Percentiles rank a stretch among this genome's conserved stretches.
Evolutionary conservation across 495 filamentous ascomycete species (phyloP).

Genomic region (Hyaloscypha variabilis): DNA sequence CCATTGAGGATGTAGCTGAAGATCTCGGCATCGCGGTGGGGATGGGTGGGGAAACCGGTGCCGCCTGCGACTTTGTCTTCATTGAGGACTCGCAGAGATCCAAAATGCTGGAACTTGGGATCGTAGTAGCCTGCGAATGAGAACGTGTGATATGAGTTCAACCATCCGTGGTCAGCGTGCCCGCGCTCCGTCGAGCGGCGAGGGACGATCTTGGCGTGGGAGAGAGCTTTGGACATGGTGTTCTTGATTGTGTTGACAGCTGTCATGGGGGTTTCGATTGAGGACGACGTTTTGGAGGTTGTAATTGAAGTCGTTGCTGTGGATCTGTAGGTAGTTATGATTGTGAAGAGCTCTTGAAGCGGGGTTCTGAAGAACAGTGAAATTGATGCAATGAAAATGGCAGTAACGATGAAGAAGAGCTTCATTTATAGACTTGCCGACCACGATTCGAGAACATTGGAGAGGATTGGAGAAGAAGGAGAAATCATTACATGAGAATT

Average conservation of each 20-base stretch:
- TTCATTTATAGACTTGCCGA: slow-evolving; percentile 33
- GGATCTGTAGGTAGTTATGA: slow-evolving; percentile 18
- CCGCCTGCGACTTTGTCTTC: slow-evolving; percentile 74
- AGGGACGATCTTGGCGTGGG: slow-evolving; percentile 63
- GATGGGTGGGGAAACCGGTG: slow-evolving; percentile 78
- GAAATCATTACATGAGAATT: slow-evolving; percentile 27
- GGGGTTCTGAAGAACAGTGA: slow-evolving; percentile 34
- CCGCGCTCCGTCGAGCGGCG: slow-evolving; percentile 65
- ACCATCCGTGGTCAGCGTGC: slow-evolving; percentile 79
- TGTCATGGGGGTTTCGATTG: slow-evolving; percentile 23
- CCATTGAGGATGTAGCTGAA: slow-evolving; percentile 80
- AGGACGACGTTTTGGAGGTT: slow-evolving; percentile 4
- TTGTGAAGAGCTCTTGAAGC: slow-evolving; percentile 28
- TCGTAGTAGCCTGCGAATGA: slow-evolving; percentile 76
- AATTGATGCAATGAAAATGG: slow-evolving; percentile 33
- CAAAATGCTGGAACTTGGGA: slow-evolving; percentile 63
- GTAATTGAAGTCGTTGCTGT: slow-evolving; percentile 17
- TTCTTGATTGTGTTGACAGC: slow-evolving; percentile 28
- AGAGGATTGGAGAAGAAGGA: slow-evolving; percentile 30
- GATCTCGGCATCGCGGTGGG: slow-evolving; percentile 81
- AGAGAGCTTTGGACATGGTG: slow-evolving; percentile 57
- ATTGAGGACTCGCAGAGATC: slow-evolving; percentile 76
- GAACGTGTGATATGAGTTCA: slow-evolving; percentile 85
- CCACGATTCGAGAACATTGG: slow-evolving; percentile 21
- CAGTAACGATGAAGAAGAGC: slow-evolving; percentile 28